Percentiles rank a stretch among this genome's conserved stretches.
Conservation (phyloP, 768 basidiomycete species). For the Lactarius quietus region DNA sequence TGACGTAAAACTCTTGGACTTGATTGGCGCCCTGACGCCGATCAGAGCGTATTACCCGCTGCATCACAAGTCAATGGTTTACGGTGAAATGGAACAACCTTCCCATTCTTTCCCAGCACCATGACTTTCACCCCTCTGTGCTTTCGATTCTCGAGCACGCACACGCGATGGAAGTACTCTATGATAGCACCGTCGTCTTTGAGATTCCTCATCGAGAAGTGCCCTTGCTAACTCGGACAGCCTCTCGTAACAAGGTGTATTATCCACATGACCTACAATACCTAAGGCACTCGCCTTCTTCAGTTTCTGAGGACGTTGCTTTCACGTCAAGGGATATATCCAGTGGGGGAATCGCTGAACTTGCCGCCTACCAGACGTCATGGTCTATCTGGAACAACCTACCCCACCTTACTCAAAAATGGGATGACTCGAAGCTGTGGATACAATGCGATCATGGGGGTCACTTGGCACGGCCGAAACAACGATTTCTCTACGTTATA, state of each 20-base stretch:
- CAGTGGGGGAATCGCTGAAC: neutral
- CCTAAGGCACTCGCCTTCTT: neutral
- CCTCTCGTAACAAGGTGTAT: conserved; percentile 1
- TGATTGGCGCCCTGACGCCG: neutral
- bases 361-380: neutral
- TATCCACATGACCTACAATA: conserved; percentile 4
- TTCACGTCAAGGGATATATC: neutral
- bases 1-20: neutral
- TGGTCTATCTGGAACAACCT: neutral
- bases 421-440: no score
- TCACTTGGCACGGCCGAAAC: neutral
- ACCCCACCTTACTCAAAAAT: no score
- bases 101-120: neutral
- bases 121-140: neutral
- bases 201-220: neutral
- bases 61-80: neutral
- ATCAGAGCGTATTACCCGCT: neutral
- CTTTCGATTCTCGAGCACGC: neutral
- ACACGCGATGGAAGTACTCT: neutral
- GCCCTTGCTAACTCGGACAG: neutral
- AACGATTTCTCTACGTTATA: neutral
- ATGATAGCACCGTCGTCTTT: neutral
- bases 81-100: neutral
- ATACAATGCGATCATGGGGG: neutral
- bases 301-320: neutral